Evolutionary conservation across 1,139 yeast genomes (phyloP), one percentile per base, ranked within the genome.

Genomic region (Pichia sp.): DNA sequence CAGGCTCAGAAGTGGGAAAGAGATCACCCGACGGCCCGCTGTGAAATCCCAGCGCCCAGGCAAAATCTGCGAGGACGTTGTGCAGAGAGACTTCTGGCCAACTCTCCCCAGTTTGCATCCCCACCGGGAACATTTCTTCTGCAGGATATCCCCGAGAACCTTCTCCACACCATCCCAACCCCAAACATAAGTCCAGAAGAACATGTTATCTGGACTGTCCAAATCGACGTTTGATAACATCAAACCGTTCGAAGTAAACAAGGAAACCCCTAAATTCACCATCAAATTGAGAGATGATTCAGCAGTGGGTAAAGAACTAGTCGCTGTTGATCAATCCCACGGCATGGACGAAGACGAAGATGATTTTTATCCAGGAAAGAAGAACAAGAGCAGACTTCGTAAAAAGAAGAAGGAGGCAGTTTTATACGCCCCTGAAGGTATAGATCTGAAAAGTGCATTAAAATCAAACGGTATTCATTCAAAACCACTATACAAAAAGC

Each of bases 391-490:
- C 3, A 40, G 39, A 28, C 15, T 22, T 4, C 40, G 55, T 17
- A 48, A 32, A 6, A 44, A 34, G 21, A 53, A 48, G 31, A 47
- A 43, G 11, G 30, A 40, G 19, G 52, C 49, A 6, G 42, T 53
- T 18, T 14, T 51, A 17, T 44, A 35, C 14, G 50, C 50, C 10
- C 34, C 38, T 27, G 53, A 40, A 21, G 46, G 52, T 18, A 19
- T 45, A 4, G 20, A 36, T 8, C 21, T 36, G 3, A 42, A 36
- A 11, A 33, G 46, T 19, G 53, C 53, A 4, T 27, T 51, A 30
- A 40, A 21, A 28, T 32, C 32, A n/a, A 43, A 46, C 6, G 55
- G 54, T 3, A 32, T 46, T 28, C 46, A 50, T 37, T 38, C 32
- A 7, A 44, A 42, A 19, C 50, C 50, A 10, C 8, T 38, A 4